Percentiles rank a stretch among this genome's conserved stretches.
Conservation (phyloP, 495 filamentous ascomycete species). For the Penicillium robsamsonii region DNA sequence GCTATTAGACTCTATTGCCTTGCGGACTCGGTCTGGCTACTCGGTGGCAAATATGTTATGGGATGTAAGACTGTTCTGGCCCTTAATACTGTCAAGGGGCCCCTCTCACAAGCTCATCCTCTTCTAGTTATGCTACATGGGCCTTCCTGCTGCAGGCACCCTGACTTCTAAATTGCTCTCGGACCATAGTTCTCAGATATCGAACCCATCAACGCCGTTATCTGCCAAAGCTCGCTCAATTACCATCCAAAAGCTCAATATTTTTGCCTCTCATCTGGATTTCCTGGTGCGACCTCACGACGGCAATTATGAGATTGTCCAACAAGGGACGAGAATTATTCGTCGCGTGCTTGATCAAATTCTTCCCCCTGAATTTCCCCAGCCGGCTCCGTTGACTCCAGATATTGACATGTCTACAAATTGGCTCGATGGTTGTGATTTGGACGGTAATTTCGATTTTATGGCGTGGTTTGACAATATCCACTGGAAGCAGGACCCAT, state of each 20-base stretch:
- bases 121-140: conserved; percentile 11
- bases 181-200: not conserved
- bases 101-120: not conserved
- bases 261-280: not conserved
- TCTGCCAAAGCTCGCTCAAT: not conserved
- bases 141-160: conserved; percentile 14
- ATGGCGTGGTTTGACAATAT: conserved; percentile 3
- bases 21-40: not conserved
- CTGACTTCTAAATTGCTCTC: conserved; percentile 5
- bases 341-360: not conserved
- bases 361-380: not conserved
- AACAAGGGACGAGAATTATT: conserved; percentile 1
- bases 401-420: not conserved
- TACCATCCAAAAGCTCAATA: not conserved
- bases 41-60: not conserved
- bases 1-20: not conserved
- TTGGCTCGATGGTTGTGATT: not conserved
- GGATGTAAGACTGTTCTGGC: conserved; percentile 1
- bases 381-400: not conserved
- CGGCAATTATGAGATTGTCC: not conserved
- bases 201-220: not conserved
- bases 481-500: not conserved
- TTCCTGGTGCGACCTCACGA: not conserved
- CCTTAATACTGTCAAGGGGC: not conserved
- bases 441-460: not conserved